Conservation (phyloP, 2,329 filamentous ascomycete genomes). For the Penicillium sp. region DNA sequence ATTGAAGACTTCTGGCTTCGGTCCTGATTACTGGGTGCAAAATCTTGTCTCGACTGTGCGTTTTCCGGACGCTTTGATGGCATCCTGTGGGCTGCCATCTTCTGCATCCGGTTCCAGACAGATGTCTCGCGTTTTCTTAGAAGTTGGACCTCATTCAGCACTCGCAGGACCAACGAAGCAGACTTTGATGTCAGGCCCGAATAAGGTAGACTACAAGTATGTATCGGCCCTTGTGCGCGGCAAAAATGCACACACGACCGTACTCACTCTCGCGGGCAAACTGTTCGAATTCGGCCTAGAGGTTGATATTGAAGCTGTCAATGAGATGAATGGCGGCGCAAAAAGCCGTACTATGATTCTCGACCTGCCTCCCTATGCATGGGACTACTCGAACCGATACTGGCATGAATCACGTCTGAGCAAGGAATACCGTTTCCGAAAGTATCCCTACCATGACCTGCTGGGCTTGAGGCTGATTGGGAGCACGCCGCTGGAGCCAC, state of each 20-base stretch:
- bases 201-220: neutral
- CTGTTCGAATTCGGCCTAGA: neutral
- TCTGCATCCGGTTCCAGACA: neutral
- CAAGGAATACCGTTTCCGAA: neutral
- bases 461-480: neutral
- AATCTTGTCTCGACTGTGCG: neutral
- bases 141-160: neutral
- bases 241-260: neutral
- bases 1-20: neutral
- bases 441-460: neutral
- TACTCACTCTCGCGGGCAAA: neutral
- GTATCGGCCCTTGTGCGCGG: neutral
- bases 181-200: neutral
- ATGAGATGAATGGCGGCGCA: neutral
- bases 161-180: neutral
- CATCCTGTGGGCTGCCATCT: neutral
- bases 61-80: neutral
- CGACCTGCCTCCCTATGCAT: neutral
- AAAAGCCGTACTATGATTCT: neutral
- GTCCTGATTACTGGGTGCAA: neutral
- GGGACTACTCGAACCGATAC: neutral
- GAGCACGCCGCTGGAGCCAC: neutral
- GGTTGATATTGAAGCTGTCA: neutral
- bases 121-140: neutral
- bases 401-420: neutral